Percentiles rank a stretch among this genome's conserved stretches.
Evolutionary conservation across 2,329 filamentous ascomycete species (phyloP).

Genomic region (Sporothrix brasiliensis): DNA sequence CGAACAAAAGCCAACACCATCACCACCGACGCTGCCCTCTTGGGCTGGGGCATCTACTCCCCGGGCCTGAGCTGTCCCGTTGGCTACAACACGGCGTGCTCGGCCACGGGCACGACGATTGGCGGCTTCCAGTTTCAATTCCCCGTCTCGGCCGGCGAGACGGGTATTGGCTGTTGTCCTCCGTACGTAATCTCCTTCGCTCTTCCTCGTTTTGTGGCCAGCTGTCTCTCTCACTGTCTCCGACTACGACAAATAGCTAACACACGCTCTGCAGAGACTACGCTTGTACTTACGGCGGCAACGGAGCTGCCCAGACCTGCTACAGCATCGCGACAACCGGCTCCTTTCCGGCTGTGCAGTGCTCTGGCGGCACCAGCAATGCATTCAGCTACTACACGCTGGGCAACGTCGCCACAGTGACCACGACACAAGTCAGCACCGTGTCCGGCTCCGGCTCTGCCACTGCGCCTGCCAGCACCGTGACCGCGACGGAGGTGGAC

Average conservation of each 20-base stretch:
- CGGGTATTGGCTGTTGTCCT: slow-evolving; percentile 44
- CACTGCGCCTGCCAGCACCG: background rate
- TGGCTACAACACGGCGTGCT: slow-evolving; percentile 36
- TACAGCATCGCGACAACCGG: slow-evolving; percentile 31
- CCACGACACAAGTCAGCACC: slow-evolving; percentile 31
- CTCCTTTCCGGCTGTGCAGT: slow-evolving; percentile 37
- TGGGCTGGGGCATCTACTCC: slow-evolving; percentile 37
- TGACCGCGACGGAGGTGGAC: background rate
- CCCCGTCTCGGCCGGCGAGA: slow-evolving; percentile 39
- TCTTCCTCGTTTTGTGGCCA: no score
- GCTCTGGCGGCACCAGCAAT: slow-evolving; percentile 36
- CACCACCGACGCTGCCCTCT: slow-evolving; percentile 30
- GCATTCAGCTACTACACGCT: slow-evolving; percentile 31
- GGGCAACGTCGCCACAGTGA: slow-evolving; percentile 33
- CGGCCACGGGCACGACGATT: slow-evolving; percentile 34
- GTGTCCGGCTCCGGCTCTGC: slow-evolving; percentile 18
- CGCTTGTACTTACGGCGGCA: slow-evolving; percentile 17
- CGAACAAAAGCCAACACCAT: slow-evolving; percentile 17
- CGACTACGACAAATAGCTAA: background rate
- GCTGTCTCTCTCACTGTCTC: no score
- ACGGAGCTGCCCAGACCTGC: slow-evolving; percentile 32
- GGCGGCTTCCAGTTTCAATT: slow-evolving; percentile 41
- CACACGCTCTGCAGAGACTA: slow-evolving; percentile 35
- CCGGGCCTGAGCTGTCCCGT: slow-evolving; percentile 36
- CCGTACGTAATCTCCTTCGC: slow-evolving; percentile 19